These are phyloP conservation scores for barrel medic (Medicago truncatula) DNA, from an alignment of 306 rosid species.

Conservation along the genomic window DNA sequence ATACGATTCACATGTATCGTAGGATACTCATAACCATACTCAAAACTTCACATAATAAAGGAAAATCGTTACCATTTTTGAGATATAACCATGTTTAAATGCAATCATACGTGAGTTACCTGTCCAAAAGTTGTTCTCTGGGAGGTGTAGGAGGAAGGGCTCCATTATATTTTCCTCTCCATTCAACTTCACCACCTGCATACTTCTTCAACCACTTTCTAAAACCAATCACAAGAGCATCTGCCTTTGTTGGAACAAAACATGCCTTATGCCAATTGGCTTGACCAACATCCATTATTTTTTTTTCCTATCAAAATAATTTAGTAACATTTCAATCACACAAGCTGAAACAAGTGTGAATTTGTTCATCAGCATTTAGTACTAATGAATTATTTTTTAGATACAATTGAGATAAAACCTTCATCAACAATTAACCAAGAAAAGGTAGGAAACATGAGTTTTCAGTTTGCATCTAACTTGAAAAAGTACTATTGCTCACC, in stretches of 20 bases:
- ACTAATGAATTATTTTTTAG: too few species aligned
- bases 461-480: too few species aligned
- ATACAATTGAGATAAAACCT: too few species aligned
- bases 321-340: slow-evolving; percentile 1
- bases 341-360: too few species aligned
- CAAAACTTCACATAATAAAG: background rate
- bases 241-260: slow-evolving; percentile 87
- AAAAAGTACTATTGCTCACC: too few species aligned
- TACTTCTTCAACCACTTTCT: slow-evolving; percentile 89
- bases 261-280: slow-evolving; percentile 83
- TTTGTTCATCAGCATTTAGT: too few species aligned
- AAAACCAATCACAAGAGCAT: slow-evolving; percentile 77
- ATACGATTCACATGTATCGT: background rate
- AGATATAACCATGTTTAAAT: background rate
- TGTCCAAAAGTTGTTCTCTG: slow-evolving; percentile 80
- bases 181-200: slow-evolving; percentile 80
- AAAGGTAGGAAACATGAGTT: too few species aligned
- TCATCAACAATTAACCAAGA: too few species aligned
- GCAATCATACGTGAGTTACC: slow-evolving; percentile 54
- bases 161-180: slow-evolving; percentile 83
- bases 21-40: background rate
- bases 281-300: slow-evolving; percentile 61
- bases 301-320: slow-evolving; percentile 64
- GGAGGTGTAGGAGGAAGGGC: slow-evolving; percentile 84
- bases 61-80: background rate